Evolutionary conservation across 2,329 filamentous ascomycete genomes (phyloP).

Genomic region (Fusarium scirpi): DNA sequence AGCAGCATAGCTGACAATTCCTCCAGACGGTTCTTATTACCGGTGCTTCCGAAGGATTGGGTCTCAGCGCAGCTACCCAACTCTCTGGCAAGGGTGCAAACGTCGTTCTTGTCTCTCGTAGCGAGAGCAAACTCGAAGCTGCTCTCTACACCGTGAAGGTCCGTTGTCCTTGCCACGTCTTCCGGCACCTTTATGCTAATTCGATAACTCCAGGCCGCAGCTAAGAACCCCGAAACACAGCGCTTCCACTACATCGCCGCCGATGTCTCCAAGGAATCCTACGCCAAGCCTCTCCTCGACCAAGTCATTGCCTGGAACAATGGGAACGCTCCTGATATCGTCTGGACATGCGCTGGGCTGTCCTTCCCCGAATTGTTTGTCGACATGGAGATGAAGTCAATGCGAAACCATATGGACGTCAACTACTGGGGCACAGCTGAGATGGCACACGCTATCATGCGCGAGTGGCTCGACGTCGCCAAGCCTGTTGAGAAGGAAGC

Average conservation of each 20-base stretch:
- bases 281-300: conserved; percentile 75
- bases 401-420: conserved; percentile 87
- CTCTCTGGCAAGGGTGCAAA: conserved; percentile 87
- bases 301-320: conserved; percentile 85
- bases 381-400: conserved; percentile 74
- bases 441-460: conserved; percentile 83
- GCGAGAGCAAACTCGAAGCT: conserved; percentile 76
- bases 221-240: conserved; percentile 74
- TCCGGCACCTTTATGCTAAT: not conserved
- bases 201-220: conserved; percentile 66
- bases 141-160: conserved; percentile 76
- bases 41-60: conserved; percentile 94
- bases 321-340: conserved; percentile 78
- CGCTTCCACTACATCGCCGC: conserved; percentile 86
- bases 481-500: conserved; percentile 60
- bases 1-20: conserved; percentile 24
- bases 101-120: conserved; percentile 86
- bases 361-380: conserved; percentile 81
- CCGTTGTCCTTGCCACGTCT: conserved; percentile 31
- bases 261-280: conserved; percentile 79
- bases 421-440: conserved; percentile 92
- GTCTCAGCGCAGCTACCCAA: conserved; percentile 77
- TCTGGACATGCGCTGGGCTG: conserved; percentile 90
- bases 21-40: conserved; percentile 86
- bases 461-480: conserved; percentile 74